Evolutionary conservation across 108 stramenopile species (phyloP), one percentile per base, ranked within the genome.

Genomic region (Seminavis robusta): DNA sequence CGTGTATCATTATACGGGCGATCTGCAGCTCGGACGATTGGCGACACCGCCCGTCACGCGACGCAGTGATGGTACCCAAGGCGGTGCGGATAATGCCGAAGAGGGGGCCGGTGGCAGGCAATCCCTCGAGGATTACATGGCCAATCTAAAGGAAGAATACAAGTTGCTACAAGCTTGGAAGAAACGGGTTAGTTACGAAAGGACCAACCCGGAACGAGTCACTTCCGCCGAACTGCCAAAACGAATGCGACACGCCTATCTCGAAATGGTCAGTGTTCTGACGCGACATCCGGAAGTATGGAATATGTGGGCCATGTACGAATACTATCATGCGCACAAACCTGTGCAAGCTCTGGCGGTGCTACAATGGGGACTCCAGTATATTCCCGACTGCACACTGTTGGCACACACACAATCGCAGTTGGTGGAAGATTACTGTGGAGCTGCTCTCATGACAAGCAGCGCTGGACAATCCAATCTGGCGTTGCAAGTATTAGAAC

Each of bases 221-320:
- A 23, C 50, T 6, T 38, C 73, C 17, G 34, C 73, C 3, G 89
- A 88, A 6, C 46, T 74, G 9, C 69, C 79, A 11, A 34, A 44
- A 16, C 74, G 89, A 11, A 71, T 94, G 23, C 77, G 93, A 24
- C 61, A 74, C 16, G 64, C 63, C 25, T 94, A 80, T 77, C 69
- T 80, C 37, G 93, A 89, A 58, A 75, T 81, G 57, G 77, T 67
- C n/a, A 83, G 83, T 51, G 77, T 73, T 2, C 73, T 90, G 56
- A 80, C 83, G 33, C 59, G 83, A 23, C 81, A 88, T 62, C 82
- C 86, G 15, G 92, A 94, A 58, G 78, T 77, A 20, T 94, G 93
- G 93, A 80, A 84, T 31, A 88, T 84, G 71, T 94, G 93, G 93
- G 76, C 81, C 59, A 78, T 70, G 58, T 94, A 87, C 86, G 93